Evolutionary conservation across 2,329 filamentous ascomycete species (phyloP).

Genomic region (Trichoderma oligosporum): DNA sequence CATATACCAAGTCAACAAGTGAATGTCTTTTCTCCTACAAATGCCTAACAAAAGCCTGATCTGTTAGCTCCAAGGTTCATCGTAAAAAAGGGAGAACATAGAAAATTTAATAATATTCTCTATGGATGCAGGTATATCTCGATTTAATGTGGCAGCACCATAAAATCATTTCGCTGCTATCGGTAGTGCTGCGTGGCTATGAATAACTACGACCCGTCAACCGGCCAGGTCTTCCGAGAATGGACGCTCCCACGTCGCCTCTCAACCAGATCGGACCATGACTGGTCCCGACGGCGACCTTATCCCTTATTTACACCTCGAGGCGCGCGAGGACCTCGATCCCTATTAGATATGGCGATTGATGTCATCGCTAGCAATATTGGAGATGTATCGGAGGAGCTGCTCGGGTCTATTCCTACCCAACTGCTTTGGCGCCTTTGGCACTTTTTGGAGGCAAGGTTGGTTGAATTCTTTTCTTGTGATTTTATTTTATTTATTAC

Average conservation of each 20-base stretch:
- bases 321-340: constrained; percentile 33
- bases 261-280: constrained; percentile 25
- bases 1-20: constrained; percentile 10
- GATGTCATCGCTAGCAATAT: constrained; percentile 38
- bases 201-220: constrained; percentile 35
- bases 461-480: constrained; percentile 20
- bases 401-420: constrained; percentile 35
- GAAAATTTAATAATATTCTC: no score
- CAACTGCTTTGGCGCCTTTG: constrained; percentile 38
- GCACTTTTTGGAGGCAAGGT: constrained; percentile 41
- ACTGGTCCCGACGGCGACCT: constrained; percentile 37
- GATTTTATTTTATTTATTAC: no score
- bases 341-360: constrained; percentile 39
- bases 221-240: constrained; percentile 39
- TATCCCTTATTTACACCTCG: constrained; percentile 28
- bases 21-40: no score
- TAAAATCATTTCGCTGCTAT: background rate
- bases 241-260: constrained; percentile 33
- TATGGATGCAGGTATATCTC: background rate
- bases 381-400: constrained; percentile 32
- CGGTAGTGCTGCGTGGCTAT: constrained; percentile 23
- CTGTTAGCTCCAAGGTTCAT: background rate
- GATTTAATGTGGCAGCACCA: constrained; percentile 4
- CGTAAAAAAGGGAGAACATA: no score
- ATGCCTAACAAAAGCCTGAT: background rate